Evolutionary conservation across 495 filamentous ascomycete species (phyloP), one percentile per base, ranked within the genome.

Genomic region (Trichoderma virens): DNA sequence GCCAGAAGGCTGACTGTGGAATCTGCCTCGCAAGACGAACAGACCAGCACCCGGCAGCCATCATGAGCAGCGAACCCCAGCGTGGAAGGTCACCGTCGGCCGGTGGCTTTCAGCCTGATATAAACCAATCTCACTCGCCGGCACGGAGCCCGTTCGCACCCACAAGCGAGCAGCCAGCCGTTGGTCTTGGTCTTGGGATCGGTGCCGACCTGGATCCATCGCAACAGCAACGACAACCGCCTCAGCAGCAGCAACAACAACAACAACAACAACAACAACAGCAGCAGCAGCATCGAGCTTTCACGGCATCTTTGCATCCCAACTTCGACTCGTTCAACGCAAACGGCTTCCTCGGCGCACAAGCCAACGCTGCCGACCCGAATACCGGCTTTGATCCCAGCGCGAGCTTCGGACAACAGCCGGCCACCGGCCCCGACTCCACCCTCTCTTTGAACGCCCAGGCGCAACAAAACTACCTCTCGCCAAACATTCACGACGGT

Each of bases 51-150:
- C 32, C n/a, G 60, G 62, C 25, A 43, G 60, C 59, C 25, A 60
- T 43, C 62, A 82, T 82, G 79, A 78, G 80, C 71, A 77, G 75
- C 72, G 77, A 78, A 67, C 72, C 74, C 65, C 70, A 72, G 59
- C 62, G 77, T 64, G 78, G 77, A 66, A 78, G 78, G 38, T 80
- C 79, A 64, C 76, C 72, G 63, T 81, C 79, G 70, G 74, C 73
- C 67, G 72, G 70, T 39, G 72, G 76, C 64, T 76, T 76, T 43
- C 77, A 76, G 71, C 68, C 75, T 75, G 75, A 79, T 80, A 80
- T 82, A 82, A 80, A 75, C 70, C 75, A 80, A 69, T 73, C 67
- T 59, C 78, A 75, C 68, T 82, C 79, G 72, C 77, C 79, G 66
- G 78, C 79, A 70, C 78, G 78, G 67, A 74, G 73, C 66, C 73